Base-by-base conservation (phyloP, 1,284 basidiomycete genomes). In the Neolentinus lepideus region DNA sequence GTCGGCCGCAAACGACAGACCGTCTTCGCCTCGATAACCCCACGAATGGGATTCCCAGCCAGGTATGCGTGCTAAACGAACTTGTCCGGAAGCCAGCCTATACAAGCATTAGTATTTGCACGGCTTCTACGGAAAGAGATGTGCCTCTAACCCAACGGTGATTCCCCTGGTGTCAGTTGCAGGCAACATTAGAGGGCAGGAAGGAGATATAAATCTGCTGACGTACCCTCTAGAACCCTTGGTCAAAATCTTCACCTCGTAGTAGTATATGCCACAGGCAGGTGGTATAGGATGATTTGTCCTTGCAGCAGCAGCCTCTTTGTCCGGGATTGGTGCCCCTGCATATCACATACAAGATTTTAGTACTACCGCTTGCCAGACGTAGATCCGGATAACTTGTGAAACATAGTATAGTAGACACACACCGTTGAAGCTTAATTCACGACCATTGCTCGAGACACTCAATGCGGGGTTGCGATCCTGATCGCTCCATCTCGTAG, bases 1-100 rank as follows among this genome's bases (percentile, higher is more conserved):
- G 59, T 88, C 84, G 2, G 84, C 82, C 22, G 86, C 81, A 70
- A 91, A 93, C 1, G 84, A 78, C 60, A 78, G 81, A 3, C 94
- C 94, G 65, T 94, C 93, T 66, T 96, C 93, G n/a, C 89, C 92
- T 66, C 95, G 91, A 70, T 93, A 98, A 38, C 92, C 94, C 87
- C 90, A 96, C n/a, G 90, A 93, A 55, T 85, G 81, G 59, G 77
- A 74, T 67, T 95, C 93, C 91, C 92, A 95, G 2, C 94, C 94
- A 14, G 94, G 92, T 33, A 95, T 78, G 54, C 92, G 83, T 25
- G 80, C 79, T 53, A 90, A 71, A 64, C 82, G 81, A 47, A 87
- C 84, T 26, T 80, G 67, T 4, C 66, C 64, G 14, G 68, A 67
- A 25, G 77, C 77, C 62, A 83, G 80, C 0, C 77, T 77, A 52